Evolutionary conservation across 345 rosid species (phyloP).

Genomic region (Populus simonii): DNA sequence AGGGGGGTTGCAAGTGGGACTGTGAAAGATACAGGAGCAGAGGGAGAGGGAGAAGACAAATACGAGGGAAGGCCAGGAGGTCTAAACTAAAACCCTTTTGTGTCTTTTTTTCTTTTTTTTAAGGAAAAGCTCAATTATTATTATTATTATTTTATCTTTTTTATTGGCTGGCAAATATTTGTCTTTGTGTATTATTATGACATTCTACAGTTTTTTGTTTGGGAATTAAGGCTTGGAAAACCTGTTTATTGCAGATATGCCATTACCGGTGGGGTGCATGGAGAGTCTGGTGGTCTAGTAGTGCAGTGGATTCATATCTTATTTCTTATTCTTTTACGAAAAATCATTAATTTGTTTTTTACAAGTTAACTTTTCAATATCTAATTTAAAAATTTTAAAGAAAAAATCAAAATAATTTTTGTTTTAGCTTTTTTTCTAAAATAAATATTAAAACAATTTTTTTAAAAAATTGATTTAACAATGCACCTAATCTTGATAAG

Average conservation of each 20-base stretch:
- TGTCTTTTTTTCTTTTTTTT: neutral
- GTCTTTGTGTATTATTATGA: neutral
- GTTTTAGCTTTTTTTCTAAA: too few species aligned
- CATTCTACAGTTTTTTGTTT: neutral
- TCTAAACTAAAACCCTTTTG: slow-evolving; percentile 29
- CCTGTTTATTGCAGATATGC: neutral
- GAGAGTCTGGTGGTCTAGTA: neutral
- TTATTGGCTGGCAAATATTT: slow-evolving; percentile 5
- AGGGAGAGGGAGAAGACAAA: slow-evolving; percentile 12
- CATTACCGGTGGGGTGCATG: neutral
- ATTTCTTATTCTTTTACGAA: neutral
- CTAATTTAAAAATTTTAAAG: too few species aligned
- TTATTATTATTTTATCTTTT: neutral
- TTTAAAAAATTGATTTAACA: too few species aligned
- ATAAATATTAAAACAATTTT: too few species aligned
- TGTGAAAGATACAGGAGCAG: slow-evolving; percentile 13
- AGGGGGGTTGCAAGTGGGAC: slow-evolving; percentile 31
- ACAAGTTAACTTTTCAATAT: too few species aligned
- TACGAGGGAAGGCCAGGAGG: neutral
- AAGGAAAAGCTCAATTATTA: neutral
- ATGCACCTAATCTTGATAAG: too few species aligned
- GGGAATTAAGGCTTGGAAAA: neutral
- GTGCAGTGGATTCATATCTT: neutral
- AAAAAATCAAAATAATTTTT: too few species aligned
- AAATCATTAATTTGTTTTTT: too few species aligned